Evolutionary conservation across 2,329 filamentous ascomycete genomes (phyloP).

Genomic region (Phialophora macrospora): DNA sequence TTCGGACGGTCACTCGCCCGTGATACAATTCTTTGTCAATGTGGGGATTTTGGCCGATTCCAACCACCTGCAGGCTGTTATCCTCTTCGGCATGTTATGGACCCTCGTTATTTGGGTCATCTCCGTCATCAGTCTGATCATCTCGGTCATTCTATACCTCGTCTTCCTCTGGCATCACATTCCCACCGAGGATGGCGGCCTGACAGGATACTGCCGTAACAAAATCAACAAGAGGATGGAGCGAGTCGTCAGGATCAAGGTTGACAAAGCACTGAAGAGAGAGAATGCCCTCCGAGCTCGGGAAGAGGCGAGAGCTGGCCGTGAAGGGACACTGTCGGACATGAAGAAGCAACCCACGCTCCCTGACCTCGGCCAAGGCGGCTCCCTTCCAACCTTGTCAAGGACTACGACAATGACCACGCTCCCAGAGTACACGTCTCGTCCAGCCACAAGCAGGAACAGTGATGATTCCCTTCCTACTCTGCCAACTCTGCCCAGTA

Average conservation of each 20-base stretch:
- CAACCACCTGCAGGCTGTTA: constrained; percentile 77
- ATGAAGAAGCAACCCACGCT: constrained; percentile 60
- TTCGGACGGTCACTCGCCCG: constrained; percentile 63
- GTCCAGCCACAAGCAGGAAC: constrained; percentile 58
- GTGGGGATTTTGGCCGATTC: constrained; percentile 72
- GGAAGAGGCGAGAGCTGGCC: constrained; percentile 56
- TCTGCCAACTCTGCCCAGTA: constrained; percentile 47
- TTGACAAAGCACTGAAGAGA: constrained; percentile 84
- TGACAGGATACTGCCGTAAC: constrained; percentile 84
- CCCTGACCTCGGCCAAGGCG: constrained; percentile 63
- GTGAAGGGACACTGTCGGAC: constrained; percentile 34
- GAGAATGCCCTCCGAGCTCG: constrained; percentile 63
- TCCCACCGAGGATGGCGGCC: constrained; percentile 75
- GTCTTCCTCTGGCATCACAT: constrained; percentile 94
- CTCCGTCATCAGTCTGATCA: constrained; percentile 72
- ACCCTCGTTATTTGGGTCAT: constrained; percentile 89
- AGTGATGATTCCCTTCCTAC: constrained; percentile 44
- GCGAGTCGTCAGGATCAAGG: constrained; percentile 81
- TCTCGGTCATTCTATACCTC: constrained; percentile 78
- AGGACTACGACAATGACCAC: constrained; percentile 67
- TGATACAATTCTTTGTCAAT: constrained; percentile 82
- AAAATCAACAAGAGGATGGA: constrained; percentile 88
- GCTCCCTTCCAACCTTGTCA: constrained; percentile 63
- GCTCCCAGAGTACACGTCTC: constrained; percentile 66
- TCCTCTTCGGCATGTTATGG: constrained; percentile 90